Base-by-base conservation (phyloP, 1,284 basidiomycete species). In the Lignosus rhinocerotis region DNA sequence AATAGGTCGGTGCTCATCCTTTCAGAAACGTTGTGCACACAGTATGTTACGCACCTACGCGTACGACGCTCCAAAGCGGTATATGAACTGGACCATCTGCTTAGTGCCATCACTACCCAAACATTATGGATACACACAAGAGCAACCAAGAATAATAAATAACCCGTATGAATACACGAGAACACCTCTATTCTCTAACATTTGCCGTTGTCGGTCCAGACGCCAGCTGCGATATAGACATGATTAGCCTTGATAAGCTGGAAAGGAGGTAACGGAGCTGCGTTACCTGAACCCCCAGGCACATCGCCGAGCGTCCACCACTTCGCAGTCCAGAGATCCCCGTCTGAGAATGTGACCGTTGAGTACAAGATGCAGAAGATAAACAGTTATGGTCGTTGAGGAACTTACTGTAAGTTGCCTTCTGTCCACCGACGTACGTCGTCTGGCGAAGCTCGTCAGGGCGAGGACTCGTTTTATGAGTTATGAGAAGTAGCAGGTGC, bases 281-380 rank as follows among this genome's bases (percentile, higher is more conserved):
- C 64, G 25, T 31, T 51, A 73, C 79, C 69, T 66, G 70, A 58
- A 76, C 84, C 81, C 72, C 82, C 83, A 5, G 81, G 86, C 36
- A 66, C 77, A 64, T 84, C 82, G 31, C 74, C 78, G 67, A 86
- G 70, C 7, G 83, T 82, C 86, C 86, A 87, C 81, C 82, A 87
- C 66, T 82, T 79, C 3, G 85, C 83, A 9, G 79, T 82, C 85
- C 85, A 89, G 31, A 87, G 74, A 65, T 85, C 76, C 9, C 78
- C 76, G 57, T 78, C 85, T 72, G 34, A 58, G 53, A 19, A 51
- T 49, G 50, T 69, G 49, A 64, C 56, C 11, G 38, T 41, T 41
- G 30, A 44, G 66, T 45, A 44, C 25, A 19, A 46, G 53, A 17
- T 7, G 36, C 16, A 38, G 36, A 11, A 2, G 11, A 38, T n/a